Base-by-base conservation (phyloP, 2,329 filamentous ascomycete genomes). In the Aspergillus texensis region DNA sequence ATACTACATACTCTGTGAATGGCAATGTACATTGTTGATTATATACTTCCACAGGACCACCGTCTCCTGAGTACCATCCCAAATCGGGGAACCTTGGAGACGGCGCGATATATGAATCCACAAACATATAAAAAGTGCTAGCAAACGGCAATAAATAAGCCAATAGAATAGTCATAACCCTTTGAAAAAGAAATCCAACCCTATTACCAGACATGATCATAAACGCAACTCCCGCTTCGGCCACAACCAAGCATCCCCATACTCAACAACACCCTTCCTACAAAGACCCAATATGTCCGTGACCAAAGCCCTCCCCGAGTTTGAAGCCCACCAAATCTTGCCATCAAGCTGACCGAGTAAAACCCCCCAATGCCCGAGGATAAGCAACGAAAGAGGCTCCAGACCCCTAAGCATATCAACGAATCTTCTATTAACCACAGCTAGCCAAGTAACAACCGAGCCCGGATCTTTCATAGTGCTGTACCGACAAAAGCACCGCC, bases 351-450 rank as follows among this genome's bases (percentile, higher is more conserved):
- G 55, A 10, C 30, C 50, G 19, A 75, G 53, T 10, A 75, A 58
- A 43, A 74, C 62, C 1, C 70, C 72, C 73, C 73, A 75, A 26
- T 74, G 66, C 16, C 64, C 62, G 14, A 74, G 64, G 36, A 75
- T 68, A 10, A 75, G 61, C 34, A 75, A 57, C 4, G 66, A 57
- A 24, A 75, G 65, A 3, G 69, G 65, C 36, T 70, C 58, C 14
- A 68, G 54, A 11, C 60, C 61, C 12, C 64, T 61, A 0, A 74
- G 30, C 10, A 45, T 59, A 24, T 70, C 54, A 19, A 72, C 66
- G 53, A 74, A 74, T 0, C 64, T 66, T 26, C 65, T 66, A 9
- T 71, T 67, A 11, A 71, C 71, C 1, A 65, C 63, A 1, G 65
- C 71, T 2, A 73, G 62, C 74, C 75, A 76, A 4, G 71, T 66